Percentiles rank a stretch among this genome's conserved stretches.
These are phyloP conservation scores for Leishmania arabica DNA, from an alignment of 208 protist genomes.

Conservation along the genomic window DNA sequence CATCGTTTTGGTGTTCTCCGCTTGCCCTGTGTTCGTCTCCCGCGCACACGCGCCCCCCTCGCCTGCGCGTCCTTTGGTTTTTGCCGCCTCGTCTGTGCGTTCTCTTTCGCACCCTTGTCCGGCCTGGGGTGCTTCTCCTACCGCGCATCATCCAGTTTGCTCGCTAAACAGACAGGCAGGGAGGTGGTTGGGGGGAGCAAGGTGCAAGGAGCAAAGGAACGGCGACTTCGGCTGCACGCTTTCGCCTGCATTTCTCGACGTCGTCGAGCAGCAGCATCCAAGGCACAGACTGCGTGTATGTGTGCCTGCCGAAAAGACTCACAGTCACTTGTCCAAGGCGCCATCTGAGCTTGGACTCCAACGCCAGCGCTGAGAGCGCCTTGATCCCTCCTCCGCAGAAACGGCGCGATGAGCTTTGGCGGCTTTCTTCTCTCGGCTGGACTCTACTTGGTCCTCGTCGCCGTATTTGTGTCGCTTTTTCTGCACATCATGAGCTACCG, in stretches of 20 bases:
- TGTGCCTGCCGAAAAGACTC: not conserved
- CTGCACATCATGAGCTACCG: conserved; percentile 27
- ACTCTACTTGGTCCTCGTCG: conserved; percentile 23
- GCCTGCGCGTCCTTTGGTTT: not conserved
- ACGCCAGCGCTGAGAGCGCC: not conserved
- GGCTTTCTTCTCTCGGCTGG: conserved; percentile 17
- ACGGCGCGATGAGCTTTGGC: conserved; percentile 15
- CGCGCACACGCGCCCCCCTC: conserved; percentile 2
- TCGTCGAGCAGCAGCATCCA: not conserved
- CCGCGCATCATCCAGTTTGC: not conserved
- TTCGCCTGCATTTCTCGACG: not conserved
- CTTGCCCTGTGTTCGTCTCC: conserved; percentile 3
- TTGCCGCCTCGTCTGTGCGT: not conserved
- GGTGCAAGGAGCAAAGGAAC: not conserved
- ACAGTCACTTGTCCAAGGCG: not conserved
- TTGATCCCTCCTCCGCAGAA: not conserved
- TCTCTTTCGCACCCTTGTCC: not conserved
- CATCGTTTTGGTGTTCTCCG: not conserved
- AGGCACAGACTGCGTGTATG: not conserved
- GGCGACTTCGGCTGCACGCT: not conserved
- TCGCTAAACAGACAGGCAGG: not conserved
- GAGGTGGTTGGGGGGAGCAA: no score
- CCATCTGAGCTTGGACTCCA: not conserved
- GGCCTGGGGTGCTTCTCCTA: not conserved
- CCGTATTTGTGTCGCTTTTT: conserved; percentile 25